These are phyloP conservation scores for Strigomonas oncopelti DNA, from an alignment of 208 protist genomes.

Conservation along the genomic window DNA sequence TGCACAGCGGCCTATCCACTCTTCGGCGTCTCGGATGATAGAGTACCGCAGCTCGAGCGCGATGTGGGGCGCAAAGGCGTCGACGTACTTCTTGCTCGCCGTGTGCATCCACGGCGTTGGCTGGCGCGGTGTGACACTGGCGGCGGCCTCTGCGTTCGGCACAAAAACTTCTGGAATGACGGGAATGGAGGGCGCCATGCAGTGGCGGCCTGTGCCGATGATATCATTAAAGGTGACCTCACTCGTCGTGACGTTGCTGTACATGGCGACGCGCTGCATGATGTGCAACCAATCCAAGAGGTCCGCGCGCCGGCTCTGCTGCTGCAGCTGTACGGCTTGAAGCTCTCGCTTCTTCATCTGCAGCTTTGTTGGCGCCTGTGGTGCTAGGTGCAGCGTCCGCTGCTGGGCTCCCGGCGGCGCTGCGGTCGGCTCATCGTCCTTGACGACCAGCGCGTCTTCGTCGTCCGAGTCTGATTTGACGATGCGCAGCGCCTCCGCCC, in stretches of 20 bases:
- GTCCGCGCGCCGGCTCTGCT: constrained; percentile 29
- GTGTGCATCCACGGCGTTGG: not conserved
- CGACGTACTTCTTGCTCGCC: constrained; percentile 38
- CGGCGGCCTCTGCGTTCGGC: not conserved
- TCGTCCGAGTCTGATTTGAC: not conserved
- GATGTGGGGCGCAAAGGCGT: constrained; percentile 70
- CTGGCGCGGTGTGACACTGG: too few species aligned
- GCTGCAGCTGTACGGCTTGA: constrained; percentile 31
- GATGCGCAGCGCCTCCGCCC: not conserved
- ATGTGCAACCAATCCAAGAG: constrained; percentile 16
- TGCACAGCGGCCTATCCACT: constrained; percentile 20
- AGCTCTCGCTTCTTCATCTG: constrained; percentile 24
- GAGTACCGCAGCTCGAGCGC: constrained; percentile 73
- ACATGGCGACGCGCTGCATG: constrained; percentile 35
- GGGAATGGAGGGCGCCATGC: constrained; percentile 49
- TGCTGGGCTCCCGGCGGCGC: not conserved
- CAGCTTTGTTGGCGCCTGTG: constrained; percentile 19
- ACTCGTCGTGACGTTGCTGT: constrained; percentile 33
- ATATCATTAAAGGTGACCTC: constrained; percentile 54
- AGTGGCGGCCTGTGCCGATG: constrained; percentile 41
- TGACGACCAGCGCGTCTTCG: not conserved
- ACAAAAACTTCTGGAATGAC: constrained; percentile 61
- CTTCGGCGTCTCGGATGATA: constrained; percentile 40
- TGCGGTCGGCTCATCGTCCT: not conserved
- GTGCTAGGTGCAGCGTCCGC: constrained; percentile 3